Percentiles rank a stretch among this genome's conserved stretches.
phyloP scores from a whole-genome alignment of 2,329 filamentous ascomycete species.

The Pezicula radicicola region DNA sequence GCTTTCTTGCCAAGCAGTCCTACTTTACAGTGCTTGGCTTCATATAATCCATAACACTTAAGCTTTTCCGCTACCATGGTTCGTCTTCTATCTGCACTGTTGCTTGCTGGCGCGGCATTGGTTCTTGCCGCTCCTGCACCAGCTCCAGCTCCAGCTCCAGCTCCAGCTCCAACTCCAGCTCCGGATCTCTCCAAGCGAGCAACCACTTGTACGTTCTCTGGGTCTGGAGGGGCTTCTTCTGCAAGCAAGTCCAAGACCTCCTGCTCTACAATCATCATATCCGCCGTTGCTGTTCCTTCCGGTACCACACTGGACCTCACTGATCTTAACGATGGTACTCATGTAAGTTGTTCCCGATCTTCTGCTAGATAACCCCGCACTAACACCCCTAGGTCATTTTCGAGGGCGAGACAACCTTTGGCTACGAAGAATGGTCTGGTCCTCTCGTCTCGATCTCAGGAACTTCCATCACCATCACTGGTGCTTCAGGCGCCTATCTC shows the following conservation, averaged over 20 bases:
- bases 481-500: slow-evolving; percentile 48
- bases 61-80: neutral
- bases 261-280: slow-evolving; percentile 53
- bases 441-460: slow-evolving; percentile 61
- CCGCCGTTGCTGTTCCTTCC: slow-evolving; percentile 52
- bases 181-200: slow-evolving; percentile 15
- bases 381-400: slow-evolving; percentile 47
- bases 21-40: neutral
- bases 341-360: neutral
- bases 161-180: slow-evolving; percentile 7
- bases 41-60: neutral
- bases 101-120: neutral
- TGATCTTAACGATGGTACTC: slow-evolving; percentile 43
- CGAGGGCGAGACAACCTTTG: slow-evolving; percentile 63
- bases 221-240: slow-evolving; percentile 34
- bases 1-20: neutral
- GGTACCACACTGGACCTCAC: slow-evolving; percentile 56
- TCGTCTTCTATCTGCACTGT: neutral
- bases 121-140: neutral
- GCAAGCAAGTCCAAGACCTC: slow-evolving; percentile 45
- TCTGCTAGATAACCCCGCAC: neutral
- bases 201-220: slow-evolving; percentile 52
- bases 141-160: too few relatives aligned
- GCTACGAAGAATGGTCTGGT: slow-evolving; percentile 61
- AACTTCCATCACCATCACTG: slow-evolving; percentile 48